These are phyloP conservation scores for Mortierella sp. DNA, from an alignment of 371 early-diverging fungal genomes.

Conservation along the genomic window DNA sequence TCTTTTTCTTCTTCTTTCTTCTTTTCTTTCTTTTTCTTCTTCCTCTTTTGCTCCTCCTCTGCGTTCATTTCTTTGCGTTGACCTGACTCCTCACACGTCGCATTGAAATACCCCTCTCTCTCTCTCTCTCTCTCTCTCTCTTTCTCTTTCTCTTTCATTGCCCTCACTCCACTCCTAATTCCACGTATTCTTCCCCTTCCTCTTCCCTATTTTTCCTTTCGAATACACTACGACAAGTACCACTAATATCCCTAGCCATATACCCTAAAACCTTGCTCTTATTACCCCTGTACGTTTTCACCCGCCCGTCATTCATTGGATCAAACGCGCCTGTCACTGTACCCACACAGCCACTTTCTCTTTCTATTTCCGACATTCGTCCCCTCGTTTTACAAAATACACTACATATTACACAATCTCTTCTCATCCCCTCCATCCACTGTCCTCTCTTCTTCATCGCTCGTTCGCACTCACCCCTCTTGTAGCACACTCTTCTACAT, in stretches of 20 bases:
- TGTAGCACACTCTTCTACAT: too few species aligned
- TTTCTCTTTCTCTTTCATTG: neutral
- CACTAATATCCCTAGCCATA: neutral
- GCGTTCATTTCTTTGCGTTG: neutral
- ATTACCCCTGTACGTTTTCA: neutral
- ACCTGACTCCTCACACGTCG: slow-evolving; percentile 4
- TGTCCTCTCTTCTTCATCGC: too few species aligned
- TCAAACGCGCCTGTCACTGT: neutral
- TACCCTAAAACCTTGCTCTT: slow-evolving; percentile 1
- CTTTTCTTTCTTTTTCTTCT: neutral
- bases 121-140: neutral
- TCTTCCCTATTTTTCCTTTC: neutral
- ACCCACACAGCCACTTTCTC: slow-evolving; percentile 2
- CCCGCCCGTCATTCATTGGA: neutral
- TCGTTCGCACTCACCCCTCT: too few species aligned
- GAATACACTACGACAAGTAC: too few species aligned
- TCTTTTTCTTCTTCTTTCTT: neutral
- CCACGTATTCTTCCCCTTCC: neutral
- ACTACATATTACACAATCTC: neutral
- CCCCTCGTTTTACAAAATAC: neutral
- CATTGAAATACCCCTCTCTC: slow-evolving; percentile 10
- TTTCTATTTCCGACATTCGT: neutral
- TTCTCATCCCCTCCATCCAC: neutral
- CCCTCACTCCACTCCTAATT: neutral
- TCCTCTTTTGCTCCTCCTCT: neutral